Evolutionary conservation across 1,139 yeast species (phyloP).

Genomic region (Kurtzmaniella quercitrusa): DNA sequence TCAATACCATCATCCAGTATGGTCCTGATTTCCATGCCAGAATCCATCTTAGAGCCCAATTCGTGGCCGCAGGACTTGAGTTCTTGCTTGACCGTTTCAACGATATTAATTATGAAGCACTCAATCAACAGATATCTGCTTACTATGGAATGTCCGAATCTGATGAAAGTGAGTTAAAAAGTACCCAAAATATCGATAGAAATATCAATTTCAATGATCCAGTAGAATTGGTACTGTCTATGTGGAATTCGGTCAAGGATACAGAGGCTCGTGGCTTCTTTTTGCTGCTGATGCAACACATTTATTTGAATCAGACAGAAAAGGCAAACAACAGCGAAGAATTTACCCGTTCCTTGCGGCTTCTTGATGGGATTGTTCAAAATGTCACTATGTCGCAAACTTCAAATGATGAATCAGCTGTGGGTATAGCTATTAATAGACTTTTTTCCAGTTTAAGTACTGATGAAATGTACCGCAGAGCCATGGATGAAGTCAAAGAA

Average conservation of each 20-base stretch:
- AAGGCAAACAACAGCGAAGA: constrained; percentile 46
- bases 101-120: constrained; percentile 56
- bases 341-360: constrained; percentile 61
- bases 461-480: constrained; percentile 84
- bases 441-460: constrained; percentile 77
- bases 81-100: constrained; percentile 60
- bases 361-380: constrained; percentile 79
- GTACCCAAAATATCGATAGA: constrained; percentile 56
- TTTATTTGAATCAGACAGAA: constrained; percentile 70
- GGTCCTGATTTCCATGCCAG: constrained; percentile 65
- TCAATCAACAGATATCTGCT: constrained; percentile 62
- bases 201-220: constrained; percentile 72
- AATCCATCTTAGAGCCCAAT: constrained; percentile 70
- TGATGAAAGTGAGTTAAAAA: constrained; percentile 65
- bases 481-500: constrained; percentile 67
- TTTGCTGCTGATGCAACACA: constrained; percentile 76
- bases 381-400: constrained; percentile 68
- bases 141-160: constrained; percentile 63
- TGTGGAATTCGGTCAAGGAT: constrained; percentile 70
- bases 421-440: constrained; percentile 80
- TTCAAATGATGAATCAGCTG: constrained; percentile 67
- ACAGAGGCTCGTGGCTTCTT: constrained; percentile 72
- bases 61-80: constrained; percentile 71
- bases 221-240: constrained; percentile 58
- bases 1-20: constrained; percentile 67